Base-by-base conservation (phyloP, 2,329 filamentous ascomycete genomes). In the Aspergillus sp. region DNA sequence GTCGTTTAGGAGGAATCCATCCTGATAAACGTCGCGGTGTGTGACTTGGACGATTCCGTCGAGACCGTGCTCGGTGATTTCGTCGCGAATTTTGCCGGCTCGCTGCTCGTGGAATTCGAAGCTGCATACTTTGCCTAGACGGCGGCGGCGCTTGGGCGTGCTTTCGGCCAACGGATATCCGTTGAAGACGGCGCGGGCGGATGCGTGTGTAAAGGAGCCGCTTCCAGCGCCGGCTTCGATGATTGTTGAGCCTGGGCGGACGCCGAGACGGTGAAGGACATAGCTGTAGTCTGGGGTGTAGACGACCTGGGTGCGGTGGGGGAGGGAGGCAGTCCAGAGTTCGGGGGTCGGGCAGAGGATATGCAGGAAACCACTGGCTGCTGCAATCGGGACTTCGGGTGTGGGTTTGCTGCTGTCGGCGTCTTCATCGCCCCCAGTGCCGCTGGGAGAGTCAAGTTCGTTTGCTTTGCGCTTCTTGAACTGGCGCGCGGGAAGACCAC, bases 401-500 rank as follows among this genome's bases (percentile, higher is more conserved):
- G 40, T 39, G 6, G 35, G 66, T 59, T 39, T 69, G 51, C 64
- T 46, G 61, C 17, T 56, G 41, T 43, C 52, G 19, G n/a, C 47
- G 17, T 59, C 57, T n/a, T 56, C 63, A 8, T 68, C 68, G 8
- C 64, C 63, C 3, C 59, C 56, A 35, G 60, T 59, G 24, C 63
- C 61, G 3, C 67, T 67, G 35, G 62, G 48, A n/a, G 63, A 68
- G 62, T 77, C 78, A 61, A 73, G 73, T 50, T 77, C 75, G 35
- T 71, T 70, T 17, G 71, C 78, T 53, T 81, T 80, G 40, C 79
- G 80, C 60, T 84, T 82, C 59, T 84, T 82, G 43, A 78, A 23
- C 72, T 73, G 53, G 79, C 78, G 87, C 55, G 84, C 80, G 74
- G 88, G 89, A 46, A 89, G 84, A 27, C 91, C 91, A 66, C 92